Evolutionary conservation across 768 basidiomycete species (phyloP), one percentile per base, ranked within the genome.

Genomic region (Suillus clintonianus): DNA sequence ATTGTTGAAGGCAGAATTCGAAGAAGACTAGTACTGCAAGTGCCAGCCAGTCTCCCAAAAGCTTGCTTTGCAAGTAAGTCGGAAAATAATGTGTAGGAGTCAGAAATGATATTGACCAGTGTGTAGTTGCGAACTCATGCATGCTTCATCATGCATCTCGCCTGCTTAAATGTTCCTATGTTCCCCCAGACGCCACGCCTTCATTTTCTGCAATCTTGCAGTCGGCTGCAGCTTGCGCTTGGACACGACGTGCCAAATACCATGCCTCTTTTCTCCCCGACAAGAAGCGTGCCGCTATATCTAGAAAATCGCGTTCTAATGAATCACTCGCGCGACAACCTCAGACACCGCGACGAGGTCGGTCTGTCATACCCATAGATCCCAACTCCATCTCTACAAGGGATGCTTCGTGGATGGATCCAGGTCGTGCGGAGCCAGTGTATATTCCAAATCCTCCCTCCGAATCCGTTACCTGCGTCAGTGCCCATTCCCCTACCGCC

Each of bases 191-290:
- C 60, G 9, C 59, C 36, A 22, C 62, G 15, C 51, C 63, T 43
- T 41, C 37, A 42, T 82, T 85, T 66, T 71, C 74, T 34, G 74
- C 77, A 55, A 74, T 81, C 53, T 76, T 85, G 5, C 82, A 82
- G 61, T 76, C 76, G 43, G 85, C 83, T 62, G 85, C 85, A 22
- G 78, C 78, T 66, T 81, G 80, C 57, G 85, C 85, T 54, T 87
- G 83, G 79, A 67, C 72, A 32, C 76, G 78, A 60, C 72, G 64
- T 32, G 65, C 67, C 24, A 67, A 73, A n/a, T 59, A 63, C 57
- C 57, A 62, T 42, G 45, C 27, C 22, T 32, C 61, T 8, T 17
- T 45, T 27, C 34, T 22, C 7, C 24, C 36, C 37, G 14, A 58
- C 56, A 62, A 51, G 42, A 63, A 54, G n/a, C 27, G 6, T 57